phyloP scores from a whole-genome alignment of 768 basidiomycete genomes.

The Rhizopogon roseolus region DNA sequence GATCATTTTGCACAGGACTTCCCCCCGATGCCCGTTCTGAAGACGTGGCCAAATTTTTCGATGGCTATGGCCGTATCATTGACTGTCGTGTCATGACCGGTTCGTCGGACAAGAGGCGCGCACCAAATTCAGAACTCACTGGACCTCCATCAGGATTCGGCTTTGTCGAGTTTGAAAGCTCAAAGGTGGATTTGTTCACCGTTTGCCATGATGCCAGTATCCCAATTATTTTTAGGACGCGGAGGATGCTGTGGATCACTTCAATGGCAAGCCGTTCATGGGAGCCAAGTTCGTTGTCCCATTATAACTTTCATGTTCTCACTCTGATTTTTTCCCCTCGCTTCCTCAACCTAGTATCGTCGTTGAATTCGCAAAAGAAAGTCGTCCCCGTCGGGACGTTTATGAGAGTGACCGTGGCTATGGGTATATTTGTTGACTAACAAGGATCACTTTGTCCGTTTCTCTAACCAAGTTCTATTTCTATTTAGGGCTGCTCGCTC shows the following conservation, averaged over 20 bases:
- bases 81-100: slow-evolving; percentile 96
- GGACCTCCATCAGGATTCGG: slow-evolving; percentile 66
- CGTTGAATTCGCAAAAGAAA: slow-evolving; percentile 95
- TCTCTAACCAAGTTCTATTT: slow-evolving; percentile 7
- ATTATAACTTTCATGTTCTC: slow-evolving; percentile 1
- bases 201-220: neutral
- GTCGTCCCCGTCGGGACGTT: slow-evolving; percentile 74
- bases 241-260: slow-evolving; percentile 84
- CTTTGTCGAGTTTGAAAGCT: slow-evolving; percentile 92
- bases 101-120: slow-evolving; percentile 31
- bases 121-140: slow-evolving; percentile 16
- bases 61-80: slow-evolving; percentile 81
- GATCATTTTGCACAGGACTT: slow-evolving; percentile 47
- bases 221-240: slow-evolving; percentile 63
- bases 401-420: slow-evolving; percentile 52
- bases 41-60: slow-evolving; percentile 85
- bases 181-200: slow-evolving; percentile 43
- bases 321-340: neutral
- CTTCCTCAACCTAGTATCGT: slow-evolving; percentile 59
- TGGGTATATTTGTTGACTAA: slow-evolving; percentile 36
- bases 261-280: slow-evolving; percentile 88
- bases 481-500: slow-evolving; percentile 49
- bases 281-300: slow-evolving; percentile 62
- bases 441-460: slow-evolving; percentile 7
- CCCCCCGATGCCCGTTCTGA: slow-evolving; percentile 79